A percentile compares a stretch with the other conserved stretches of the same genome.
Conservation (phyloP, 805 yeast species). For the Pichia eremophila region DNA sequence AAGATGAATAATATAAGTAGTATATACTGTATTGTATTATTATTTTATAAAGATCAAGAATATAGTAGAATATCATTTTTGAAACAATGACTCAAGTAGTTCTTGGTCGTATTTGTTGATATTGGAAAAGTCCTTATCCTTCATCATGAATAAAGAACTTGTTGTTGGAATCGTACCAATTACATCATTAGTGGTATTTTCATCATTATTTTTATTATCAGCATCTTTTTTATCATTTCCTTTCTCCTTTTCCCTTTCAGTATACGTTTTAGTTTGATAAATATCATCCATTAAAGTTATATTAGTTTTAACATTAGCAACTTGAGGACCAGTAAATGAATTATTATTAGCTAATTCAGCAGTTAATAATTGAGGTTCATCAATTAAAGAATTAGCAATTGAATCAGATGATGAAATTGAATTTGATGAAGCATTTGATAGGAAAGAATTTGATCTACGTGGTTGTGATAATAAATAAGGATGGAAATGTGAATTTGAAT, state of each 20-base stretch:
- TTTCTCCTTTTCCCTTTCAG: constrained; percentile 9
- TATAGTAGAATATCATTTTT: too few relatives aligned
- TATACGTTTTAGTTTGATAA: constrained; percentile 25
- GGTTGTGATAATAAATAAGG: constrained; percentile 20
- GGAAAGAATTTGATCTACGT: constrained; percentile 14
- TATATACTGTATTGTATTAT: too few relatives aligned
- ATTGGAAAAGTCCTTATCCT: not conserved
- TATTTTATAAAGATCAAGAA: too few relatives aligned
- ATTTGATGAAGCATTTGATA: constrained; percentile 21
- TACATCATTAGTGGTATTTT: not conserved
- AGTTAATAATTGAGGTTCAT: constrained; percentile 20
- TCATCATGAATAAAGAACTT: constrained; percentile 1
- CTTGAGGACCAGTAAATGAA: constrained; percentile 14
- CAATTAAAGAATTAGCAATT: constrained; percentile 13
- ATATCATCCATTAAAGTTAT: constrained; percentile 27
- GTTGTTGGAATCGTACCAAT: constrained; percentile 6
- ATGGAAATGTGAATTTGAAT: constrained; percentile 15
- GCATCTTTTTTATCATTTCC: too few relatives aligned
- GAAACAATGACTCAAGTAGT: too few relatives aligned
- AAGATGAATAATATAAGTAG: too few relatives aligned
- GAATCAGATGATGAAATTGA: constrained; percentile 23
- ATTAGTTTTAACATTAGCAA: constrained; percentile 25
- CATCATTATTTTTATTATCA: too few relatives aligned
- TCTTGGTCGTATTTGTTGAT: not conserved
- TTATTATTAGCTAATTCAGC: constrained; percentile 16